Evolutionary conservation across 2,329 filamentous ascomycete species (phyloP), one percentile per base, ranked within the genome.

Genomic region (Ceratocystis cacaofunesta): DNA sequence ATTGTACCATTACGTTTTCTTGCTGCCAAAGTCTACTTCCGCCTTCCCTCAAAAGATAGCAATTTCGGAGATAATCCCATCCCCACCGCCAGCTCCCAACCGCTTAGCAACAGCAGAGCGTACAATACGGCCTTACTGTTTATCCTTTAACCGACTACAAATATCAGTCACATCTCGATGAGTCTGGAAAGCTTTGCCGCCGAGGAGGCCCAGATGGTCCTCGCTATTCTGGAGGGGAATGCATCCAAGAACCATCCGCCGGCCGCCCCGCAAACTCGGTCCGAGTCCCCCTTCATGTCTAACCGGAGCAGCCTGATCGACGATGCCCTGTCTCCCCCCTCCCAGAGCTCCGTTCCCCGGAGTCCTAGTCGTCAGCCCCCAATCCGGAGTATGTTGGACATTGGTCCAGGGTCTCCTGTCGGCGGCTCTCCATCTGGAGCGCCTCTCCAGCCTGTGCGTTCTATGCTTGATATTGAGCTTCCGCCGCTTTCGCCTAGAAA

Each of bases 151-250:
- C 48, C 10, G 19, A 52, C 8, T 5, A 52, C 48, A 19, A 22
- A 6, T 46, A 69, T 70, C 63, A 71, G 70, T 8, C 69, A 72
- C 62, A 75, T 76, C 62, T 77, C 78, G 22, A 90, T 90, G 86
- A 90, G 87, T 71, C 83, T 92, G 71, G 88, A 90, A 76, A 83
- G 86, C 61, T 83, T 86, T 69, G 79, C 91, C 69, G 88, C 91
- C 72, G 86, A 90, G 77, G 89, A 92, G 78, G 82, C 87, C 68
- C 79, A 80, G 68, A 87, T 90, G 75, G 85, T 91, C 48, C 78
- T 90, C 69, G 85, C 84, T 61, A 77, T 90, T 68, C 78, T 90
- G 52, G 85, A 88, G 73, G 61, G 61, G 10, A 48, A 30, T 30
- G 43, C 61, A 32, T 48, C 61, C 15, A 66, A 68, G 71, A 68